Evolutionary conservation across 2,329 filamentous ascomycete species (phyloP), one percentile per base, ranked within the genome.

Genomic region (Cladosporium sp.): DNA sequence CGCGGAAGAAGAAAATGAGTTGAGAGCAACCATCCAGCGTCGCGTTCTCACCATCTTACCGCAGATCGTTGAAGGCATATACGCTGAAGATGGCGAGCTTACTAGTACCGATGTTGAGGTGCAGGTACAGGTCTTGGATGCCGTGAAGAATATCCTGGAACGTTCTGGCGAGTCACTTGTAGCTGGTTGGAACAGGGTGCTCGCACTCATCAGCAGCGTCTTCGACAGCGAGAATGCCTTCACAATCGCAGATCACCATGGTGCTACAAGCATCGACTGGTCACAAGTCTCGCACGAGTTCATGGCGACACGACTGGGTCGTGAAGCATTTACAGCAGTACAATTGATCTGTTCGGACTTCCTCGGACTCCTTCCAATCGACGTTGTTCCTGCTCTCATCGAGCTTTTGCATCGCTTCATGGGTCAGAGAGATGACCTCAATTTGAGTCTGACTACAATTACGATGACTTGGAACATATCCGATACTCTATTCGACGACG

Each of bases 311-410:
- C 90, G 89, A 70, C 85, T 98, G 26, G 91, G 97, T 61, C 87
- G 93, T 68, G 90, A 92, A 18, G 91, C 94, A 0, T 99, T 99
- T 77, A 90, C 88, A 69, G 96, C 93, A 2, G 82, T 96, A 14
- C 92, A 98, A 76, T 87, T 99, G 3, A 90, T 99, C 55, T 96
- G 93, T 77, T 97, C 95, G 0, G 95, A 99, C 77, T 99, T 99
- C 74, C 80, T 99, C 38, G 85, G 88, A 15, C 88, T 91, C 7
- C 76, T 84, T n/a, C 81, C 84, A 89, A 65, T 91, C 87, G 55
- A 88, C 87, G 76, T 86, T 83, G 59, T 97, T 86, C 80, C 92
- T 90, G 77, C 84, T 89, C 85, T 99, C 18, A 88, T 98, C 68
- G 91, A 96, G 79, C 92, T 93, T 12, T 85, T 99, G 26, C 92